phyloP scores from a whole-genome alignment of 2,329 filamentous ascomycete genomes.

The Pseudogymnoascus sp. region DNA sequence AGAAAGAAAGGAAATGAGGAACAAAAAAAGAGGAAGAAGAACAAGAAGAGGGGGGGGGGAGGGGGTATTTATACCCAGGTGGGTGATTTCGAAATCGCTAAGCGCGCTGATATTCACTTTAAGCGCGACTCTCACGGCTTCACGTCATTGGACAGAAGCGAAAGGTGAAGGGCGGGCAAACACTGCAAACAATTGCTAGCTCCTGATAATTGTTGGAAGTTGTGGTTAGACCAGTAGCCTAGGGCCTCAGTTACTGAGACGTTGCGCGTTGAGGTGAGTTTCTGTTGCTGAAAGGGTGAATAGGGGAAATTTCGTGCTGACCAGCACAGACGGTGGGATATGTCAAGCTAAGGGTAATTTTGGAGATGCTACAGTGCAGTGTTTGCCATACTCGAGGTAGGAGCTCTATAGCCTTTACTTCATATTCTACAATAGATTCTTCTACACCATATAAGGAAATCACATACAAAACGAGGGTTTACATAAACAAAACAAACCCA shows the following conservation, averaged over 20 bases:
- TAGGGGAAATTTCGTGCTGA: neutral
- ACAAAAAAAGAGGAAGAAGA: neutral
- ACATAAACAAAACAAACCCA: neutral
- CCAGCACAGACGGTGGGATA: neutral
- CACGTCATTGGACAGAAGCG: neutral
- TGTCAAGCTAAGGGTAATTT: neutral
- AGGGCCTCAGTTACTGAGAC: neutral
- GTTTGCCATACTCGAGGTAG: neutral
- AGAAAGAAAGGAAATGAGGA: neutral
- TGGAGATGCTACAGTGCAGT: neutral
- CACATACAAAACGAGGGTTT: neutral
- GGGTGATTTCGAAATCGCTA: neutral
- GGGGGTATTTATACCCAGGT: conserved; percentile 1
- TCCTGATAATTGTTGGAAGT: neutral
- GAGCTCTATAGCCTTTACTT: neutral
- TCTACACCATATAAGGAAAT: neutral
- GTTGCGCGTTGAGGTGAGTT: neutral
- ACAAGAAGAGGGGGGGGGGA: neutral
- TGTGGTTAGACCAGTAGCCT: neutral
- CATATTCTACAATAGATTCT: neutral
- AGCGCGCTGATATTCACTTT: conserved; percentile 7
- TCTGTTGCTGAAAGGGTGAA: neutral
- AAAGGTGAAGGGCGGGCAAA: neutral
- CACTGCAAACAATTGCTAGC: conserved; percentile 1
- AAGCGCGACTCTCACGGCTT: neutral